Percentiles rank a stretch among this genome's conserved stretches.
These are phyloP conservation scores for Papiliotrema fonsecae DNA, from an alignment of 1,284 basidiomycete species.

Conservation along the genomic window DNA sequence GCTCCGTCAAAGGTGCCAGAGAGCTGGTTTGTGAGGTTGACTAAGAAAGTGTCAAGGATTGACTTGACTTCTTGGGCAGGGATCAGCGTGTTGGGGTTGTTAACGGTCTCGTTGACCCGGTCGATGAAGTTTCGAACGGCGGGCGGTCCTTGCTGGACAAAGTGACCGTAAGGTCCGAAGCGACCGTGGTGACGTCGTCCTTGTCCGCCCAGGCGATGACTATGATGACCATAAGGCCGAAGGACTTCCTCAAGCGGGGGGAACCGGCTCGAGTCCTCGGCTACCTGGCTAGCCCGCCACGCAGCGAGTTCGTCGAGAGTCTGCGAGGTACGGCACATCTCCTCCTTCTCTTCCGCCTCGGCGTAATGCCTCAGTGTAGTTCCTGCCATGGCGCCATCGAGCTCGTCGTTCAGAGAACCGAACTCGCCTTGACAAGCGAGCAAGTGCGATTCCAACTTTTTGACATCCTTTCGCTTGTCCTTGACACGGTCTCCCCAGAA, in stretches of 20 bases:
- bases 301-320: conserved; percentile 37
- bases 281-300: conserved; percentile 22
- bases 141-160: conserved; percentile 1
- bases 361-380: conserved; percentile 24
- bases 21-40: conserved; percentile 44
- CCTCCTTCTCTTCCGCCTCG: conserved; percentile 24
- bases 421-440: conserved; percentile 17
- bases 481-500: conserved; percentile 38
- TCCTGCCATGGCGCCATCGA: conserved; percentile 14
- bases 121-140: conserved; percentile 20
- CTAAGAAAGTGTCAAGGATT: conserved; percentile 43
- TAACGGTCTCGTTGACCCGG: conserved; percentile 18
- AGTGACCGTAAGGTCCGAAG: conserved; percentile 8
- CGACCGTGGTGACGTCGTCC: conserved; percentile 3
- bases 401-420: conserved; percentile 20
- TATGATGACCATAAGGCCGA: conserved; percentile 6
- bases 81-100: conserved; percentile 18
- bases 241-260: conserved; percentile 38
- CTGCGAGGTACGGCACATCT: conserved; percentile 17
- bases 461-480: conserved; percentile 33
- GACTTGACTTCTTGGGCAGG: conserved; percentile 38
- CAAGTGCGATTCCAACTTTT: conserved; percentile 22
- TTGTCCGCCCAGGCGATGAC: neutral
- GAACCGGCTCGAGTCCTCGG: conserved; percentile 20
- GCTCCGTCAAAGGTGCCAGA: conserved; percentile 36